Evolutionary conservation across 2,329 filamentous ascomycete genomes (phyloP), one percentile per base, ranked within the genome.

Genomic region (Xylariaceae sp.): DNA sequence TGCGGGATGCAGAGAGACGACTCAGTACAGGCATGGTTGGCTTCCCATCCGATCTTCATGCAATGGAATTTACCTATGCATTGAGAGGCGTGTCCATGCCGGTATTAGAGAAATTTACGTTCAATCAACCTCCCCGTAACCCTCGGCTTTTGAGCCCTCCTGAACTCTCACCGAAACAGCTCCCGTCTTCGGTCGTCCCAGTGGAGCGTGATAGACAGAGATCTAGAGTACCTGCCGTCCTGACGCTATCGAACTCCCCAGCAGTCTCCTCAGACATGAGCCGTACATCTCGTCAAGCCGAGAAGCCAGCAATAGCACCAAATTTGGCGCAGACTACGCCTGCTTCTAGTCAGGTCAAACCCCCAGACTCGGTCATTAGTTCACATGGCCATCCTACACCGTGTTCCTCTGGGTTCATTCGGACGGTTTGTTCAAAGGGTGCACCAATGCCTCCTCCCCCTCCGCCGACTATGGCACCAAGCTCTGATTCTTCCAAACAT

Each of bases 111-210:
- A 73, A 68, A 13, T 75, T 73, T 45, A 60, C 58, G 10, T 68
- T 75, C 35, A 62, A 71, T 18, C 67, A 70, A 35, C 65, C 70
- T 8, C 56, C 61, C 39, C 61, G 67, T 9, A 64, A 65, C 9
- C 53, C 64, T 45, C 65, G 70, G 51, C 64, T 66, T 5, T 59
- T 62, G 3, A 67, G 66, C 54, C 71, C 74, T 7, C 72, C 73
- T 3, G 70, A 71, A 7, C 66, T 77, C 5, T 76, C 74, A 4
- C 74, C 74, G 4, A 76, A 71, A 53, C 69, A 73, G 45, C 60
- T 73, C 9, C 71, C 72, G 15, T 65, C 64, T 13, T 59, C 63
- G 6, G 53, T 69, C 13, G 37, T 62, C 35, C 54, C 65, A 18
- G 49, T 60, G 35, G 59, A 58, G 45, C 2, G 10, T 49, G 48